Evolutionary conservation across 2,329 filamentous ascomycete genomes (phyloP).

Genomic region (Aspergillus eucalypticola): DNA sequence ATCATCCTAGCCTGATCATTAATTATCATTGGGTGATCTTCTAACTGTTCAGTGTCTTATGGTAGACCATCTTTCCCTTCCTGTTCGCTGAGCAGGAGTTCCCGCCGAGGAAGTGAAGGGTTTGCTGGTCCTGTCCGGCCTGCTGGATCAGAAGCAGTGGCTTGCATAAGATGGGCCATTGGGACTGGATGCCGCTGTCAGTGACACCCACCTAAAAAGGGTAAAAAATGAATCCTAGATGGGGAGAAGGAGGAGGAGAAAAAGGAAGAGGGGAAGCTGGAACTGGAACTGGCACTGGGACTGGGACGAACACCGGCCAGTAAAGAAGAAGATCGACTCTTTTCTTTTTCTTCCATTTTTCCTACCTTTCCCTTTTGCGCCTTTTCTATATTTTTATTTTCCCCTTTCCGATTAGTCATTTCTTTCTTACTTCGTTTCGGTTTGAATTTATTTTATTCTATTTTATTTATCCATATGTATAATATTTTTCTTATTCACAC

Average conservation of each 20-base stretch:
- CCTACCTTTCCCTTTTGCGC: background rate
- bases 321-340: background rate
- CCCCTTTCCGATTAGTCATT: too few relatives aligned
- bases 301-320: background rate
- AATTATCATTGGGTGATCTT: background rate
- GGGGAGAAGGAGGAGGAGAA: conserved; percentile 16
- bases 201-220: conserved; percentile 27
- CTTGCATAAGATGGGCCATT: conserved; percentile 34
- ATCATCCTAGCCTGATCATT: conserved; percentile 9
- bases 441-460: too few relatives aligned
- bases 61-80: background rate
- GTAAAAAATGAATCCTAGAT: conserved; percentile 19
- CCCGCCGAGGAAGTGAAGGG: background rate
- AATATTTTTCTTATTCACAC: background rate
- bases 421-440: too few relatives aligned
- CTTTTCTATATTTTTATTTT: too few relatives aligned
- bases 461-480: too few relatives aligned
- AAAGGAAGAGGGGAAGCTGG: background rate
- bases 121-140: conserved; percentile 14
- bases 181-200: conserved; percentile 29
- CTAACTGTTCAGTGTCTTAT: background rate
- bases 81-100: background rate
- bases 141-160: conserved; percentile 26
- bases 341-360: conserved; percentile 1
- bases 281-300: conserved; percentile 1